Conservation (phyloP, 2,329 filamentous ascomycete species). For the Aspergillus terreus region DNA sequence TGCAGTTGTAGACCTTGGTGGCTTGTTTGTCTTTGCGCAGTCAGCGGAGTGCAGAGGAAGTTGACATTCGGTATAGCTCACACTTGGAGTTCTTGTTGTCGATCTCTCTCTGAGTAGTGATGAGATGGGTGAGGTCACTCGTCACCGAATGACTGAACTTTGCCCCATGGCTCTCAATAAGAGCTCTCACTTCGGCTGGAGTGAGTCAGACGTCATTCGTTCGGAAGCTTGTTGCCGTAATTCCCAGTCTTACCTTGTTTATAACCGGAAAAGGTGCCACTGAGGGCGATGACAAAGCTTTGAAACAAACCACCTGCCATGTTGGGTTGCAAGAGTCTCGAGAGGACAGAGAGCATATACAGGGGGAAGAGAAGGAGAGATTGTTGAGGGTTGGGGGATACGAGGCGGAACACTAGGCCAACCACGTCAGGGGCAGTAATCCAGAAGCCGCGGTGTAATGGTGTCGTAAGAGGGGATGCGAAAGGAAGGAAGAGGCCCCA, state of each 20-base stretch:
- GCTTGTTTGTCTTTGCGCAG: conserved; percentile 51
- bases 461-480: too few species aligned
- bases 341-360: too few species aligned
- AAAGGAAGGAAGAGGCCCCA: too few species aligned
- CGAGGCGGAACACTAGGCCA: too few species aligned
- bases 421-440: too few species aligned
- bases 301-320: conserved; percentile 19
- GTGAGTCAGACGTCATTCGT: conserved; percentile 5
- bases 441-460: too few species aligned
- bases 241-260: conserved; percentile 44
- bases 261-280: conserved; percentile 56
- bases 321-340: too few species aligned
- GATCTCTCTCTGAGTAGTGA: conserved; percentile 35
- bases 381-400: too few species aligned
- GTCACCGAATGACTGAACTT: conserved; percentile 28
- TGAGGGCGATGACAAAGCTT: conserved; percentile 49
- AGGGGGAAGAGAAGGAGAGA: too few species aligned
- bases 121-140: conserved; percentile 35
- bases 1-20: conserved; percentile 46
- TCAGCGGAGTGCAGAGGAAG: conserved; percentile 48
- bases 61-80: conserved; percentile 41
- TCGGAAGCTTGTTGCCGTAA: neutral
- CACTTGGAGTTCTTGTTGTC: conserved; percentile 34
- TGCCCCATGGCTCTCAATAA: conserved; percentile 34
- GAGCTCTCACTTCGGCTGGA: conserved; percentile 12